A percentile compares a stretch with the other conserved stretches of the same genome.
phyloP scores from a whole-genome alignment of 768 basidiomycete genomes.

The Amylocystis lapponica region DNA sequence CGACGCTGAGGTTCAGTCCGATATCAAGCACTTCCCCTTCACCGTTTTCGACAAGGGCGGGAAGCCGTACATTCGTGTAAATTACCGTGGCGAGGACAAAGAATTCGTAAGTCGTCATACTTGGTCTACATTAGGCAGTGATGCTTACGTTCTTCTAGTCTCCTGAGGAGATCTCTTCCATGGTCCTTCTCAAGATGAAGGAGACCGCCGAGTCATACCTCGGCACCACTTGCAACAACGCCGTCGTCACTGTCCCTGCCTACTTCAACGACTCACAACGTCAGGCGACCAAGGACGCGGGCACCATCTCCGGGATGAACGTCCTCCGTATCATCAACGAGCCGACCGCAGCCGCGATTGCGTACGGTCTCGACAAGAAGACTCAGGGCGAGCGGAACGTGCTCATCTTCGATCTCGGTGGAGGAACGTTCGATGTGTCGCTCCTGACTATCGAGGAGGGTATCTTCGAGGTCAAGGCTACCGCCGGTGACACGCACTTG shows the following conservation, averaged over 20 bases:
- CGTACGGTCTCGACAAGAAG: slow-evolving; percentile 98
- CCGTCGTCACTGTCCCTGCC: slow-evolving; percentile 94
- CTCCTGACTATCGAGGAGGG: slow-evolving; percentile 95
- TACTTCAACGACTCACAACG: slow-evolving; percentile 99
- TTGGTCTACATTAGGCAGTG: background rate
- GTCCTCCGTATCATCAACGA: slow-evolving; percentile 99
- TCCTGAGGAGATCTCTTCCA: slow-evolving; percentile 96
- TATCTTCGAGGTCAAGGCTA: slow-evolving; percentile 98
- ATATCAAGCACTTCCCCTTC: slow-evolving; percentile 93
- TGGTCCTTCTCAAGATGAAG: slow-evolving; percentile 98
- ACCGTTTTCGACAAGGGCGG: slow-evolving; percentile 78
- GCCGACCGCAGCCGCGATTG: slow-evolving; percentile 96
- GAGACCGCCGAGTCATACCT: slow-evolving; percentile 97
- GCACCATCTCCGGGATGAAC: slow-evolving; percentile 89
- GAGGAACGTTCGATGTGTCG: slow-evolving; percentile 98
- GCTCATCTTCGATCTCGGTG: slow-evolving; percentile 96
- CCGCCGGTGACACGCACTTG: slow-evolving; percentile 96
- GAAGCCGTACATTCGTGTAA: slow-evolving; percentile 84
- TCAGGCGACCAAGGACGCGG: slow-evolving; percentile 97
- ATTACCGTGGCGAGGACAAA: slow-evolving; percentile 92
- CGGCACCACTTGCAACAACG: slow-evolving; percentile 76
- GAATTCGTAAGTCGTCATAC: slow-evolving; percentile 63
- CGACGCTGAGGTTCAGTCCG: slow-evolving; percentile 78
- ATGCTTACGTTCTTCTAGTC: slow-evolving; percentile 44
- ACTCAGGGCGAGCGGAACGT: slow-evolving; percentile 87